These are phyloP conservation scores for Cladophialophora immunda DNA, from an alignment of 2,329 filamentous ascomycete genomes.

Conservation along the genomic window DNA sequence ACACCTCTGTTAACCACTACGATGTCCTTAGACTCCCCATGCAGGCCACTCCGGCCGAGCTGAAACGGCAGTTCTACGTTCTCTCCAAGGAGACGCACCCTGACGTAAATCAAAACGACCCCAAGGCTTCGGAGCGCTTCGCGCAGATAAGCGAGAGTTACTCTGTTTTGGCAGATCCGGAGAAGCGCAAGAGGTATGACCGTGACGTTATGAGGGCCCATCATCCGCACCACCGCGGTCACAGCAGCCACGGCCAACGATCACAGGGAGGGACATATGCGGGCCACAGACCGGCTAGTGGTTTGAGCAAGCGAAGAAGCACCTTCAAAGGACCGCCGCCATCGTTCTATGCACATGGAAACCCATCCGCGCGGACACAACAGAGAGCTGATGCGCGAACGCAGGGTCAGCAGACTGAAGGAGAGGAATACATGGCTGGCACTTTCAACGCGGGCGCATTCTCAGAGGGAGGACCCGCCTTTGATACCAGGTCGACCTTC, in stretches of 20 bases:
- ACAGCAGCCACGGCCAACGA: constrained; percentile 43
- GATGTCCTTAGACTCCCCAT: constrained; percentile 77
- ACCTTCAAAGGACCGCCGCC: constrained; percentile 87
- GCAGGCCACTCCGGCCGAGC: constrained; percentile 75
- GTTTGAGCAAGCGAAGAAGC: constrained; percentile 77
- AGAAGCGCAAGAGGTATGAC: constrained; percentile 84
- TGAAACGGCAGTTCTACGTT: constrained; percentile 92
- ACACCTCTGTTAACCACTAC: constrained; percentile 71
- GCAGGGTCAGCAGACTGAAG: constrained; percentile 53
- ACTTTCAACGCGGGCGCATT: constrained; percentile 36
- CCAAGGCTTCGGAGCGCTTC: constrained; percentile 76
- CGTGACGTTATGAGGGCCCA: constrained; percentile 57
- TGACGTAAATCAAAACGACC: constrained; percentile 83
- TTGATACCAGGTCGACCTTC: constrained; percentile 76
- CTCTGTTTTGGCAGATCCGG: constrained; percentile 73
- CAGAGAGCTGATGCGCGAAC: constrained; percentile 65
- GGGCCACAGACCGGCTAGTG: constrained; percentile 72
- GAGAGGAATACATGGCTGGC: constrained; percentile 22
- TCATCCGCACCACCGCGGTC: constrained; percentile 44
- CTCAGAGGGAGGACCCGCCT: constrained; percentile 60
- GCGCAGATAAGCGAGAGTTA: constrained; percentile 86
- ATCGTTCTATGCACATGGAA: constrained; percentile 82
- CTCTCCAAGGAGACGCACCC: constrained; percentile 94
- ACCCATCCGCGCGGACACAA: constrained; percentile 69
- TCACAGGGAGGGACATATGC: constrained; percentile 41